phyloP scores from a whole-genome alignment of 345 rosid genomes.

The Hevea brasiliensis region DNA sequence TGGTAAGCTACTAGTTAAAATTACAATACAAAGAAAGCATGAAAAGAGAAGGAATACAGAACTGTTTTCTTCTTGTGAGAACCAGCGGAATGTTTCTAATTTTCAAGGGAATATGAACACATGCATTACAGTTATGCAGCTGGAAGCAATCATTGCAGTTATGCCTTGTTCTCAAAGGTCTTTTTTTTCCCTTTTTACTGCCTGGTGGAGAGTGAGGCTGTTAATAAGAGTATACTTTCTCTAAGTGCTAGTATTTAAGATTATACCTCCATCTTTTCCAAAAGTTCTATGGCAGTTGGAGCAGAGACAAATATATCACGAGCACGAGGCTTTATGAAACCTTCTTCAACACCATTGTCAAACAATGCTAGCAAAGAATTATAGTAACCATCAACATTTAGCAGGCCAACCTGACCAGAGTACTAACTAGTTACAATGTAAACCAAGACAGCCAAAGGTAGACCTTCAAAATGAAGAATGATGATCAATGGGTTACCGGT shows the following conservation, averaged over 20 bases:
- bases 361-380: constrained; percentile 72
- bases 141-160: background rate
- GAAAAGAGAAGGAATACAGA: background rate
- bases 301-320: constrained; percentile 82
- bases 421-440: constrained; percentile 3
- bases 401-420: constrained; percentile 70
- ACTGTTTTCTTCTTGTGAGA: background rate
- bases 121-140: background rate
- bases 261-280: constrained; percentile 90
- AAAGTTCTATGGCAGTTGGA: constrained; percentile 76
- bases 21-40: background rate
- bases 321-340: constrained; percentile 85
- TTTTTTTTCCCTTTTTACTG: background rate
- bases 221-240: background rate
- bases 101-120: background rate
- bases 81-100: background rate
- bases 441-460: background rate
- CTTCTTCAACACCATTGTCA: constrained; percentile 91
- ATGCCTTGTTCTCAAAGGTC: background rate
- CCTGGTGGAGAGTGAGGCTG: background rate
- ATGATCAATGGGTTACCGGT: constrained; percentile 51
- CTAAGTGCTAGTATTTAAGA: background rate
- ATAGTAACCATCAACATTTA: constrained; percentile 93
- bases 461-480: constrained; percentile 18
- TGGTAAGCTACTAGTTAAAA: background rate